Conservation (phyloP, 768 basidiomycete genomes). For the Rhizopogon sp. region DNA sequence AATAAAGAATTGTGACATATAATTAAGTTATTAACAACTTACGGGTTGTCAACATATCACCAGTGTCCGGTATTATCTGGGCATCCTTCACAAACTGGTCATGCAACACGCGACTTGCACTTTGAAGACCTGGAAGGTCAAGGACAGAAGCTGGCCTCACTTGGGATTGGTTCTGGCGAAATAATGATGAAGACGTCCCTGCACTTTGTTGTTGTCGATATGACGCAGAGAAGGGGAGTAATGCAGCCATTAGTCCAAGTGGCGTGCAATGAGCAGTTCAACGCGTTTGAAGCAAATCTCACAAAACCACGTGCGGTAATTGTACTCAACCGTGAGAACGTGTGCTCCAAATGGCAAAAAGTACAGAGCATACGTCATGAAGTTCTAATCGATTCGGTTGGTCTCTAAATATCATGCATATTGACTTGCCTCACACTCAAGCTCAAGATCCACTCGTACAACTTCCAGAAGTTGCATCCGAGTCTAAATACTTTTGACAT, state of each 20-base stretch:
- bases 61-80: conserved; percentile 70
- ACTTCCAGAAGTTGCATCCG: too few relatives aligned
- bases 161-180: conserved; percentile 4
- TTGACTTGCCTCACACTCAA: too few relatives aligned
- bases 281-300: conserved; percentile 7
- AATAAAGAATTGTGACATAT: not conserved
- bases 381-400: too few relatives aligned
- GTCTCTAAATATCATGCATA: too few relatives aligned
- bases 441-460: too few relatives aligned
- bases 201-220: not conserved
- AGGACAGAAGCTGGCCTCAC: conserved; percentile 27
- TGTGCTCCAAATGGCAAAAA: too few relatives aligned
- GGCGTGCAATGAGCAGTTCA: conserved; percentile 1
- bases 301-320: conserved; percentile 3
- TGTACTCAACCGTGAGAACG: too few relatives aligned
- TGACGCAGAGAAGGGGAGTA: conserved; percentile 4
- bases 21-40: conserved; percentile 17
- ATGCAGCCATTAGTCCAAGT: conserved; percentile 2
- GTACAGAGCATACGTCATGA: too few relatives aligned
- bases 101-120: conserved; percentile 61
- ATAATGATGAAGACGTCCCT: not conserved
- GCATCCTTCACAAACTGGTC: conserved; percentile 71
- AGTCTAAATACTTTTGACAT: too few relatives aligned
- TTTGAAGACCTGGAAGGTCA: conserved; percentile 59
- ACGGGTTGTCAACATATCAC: conserved; percentile 63